phyloP scores from a whole-genome alignment of 2,329 filamentous ascomycete species.

The Colletotrichum higginsianum region DNA sequence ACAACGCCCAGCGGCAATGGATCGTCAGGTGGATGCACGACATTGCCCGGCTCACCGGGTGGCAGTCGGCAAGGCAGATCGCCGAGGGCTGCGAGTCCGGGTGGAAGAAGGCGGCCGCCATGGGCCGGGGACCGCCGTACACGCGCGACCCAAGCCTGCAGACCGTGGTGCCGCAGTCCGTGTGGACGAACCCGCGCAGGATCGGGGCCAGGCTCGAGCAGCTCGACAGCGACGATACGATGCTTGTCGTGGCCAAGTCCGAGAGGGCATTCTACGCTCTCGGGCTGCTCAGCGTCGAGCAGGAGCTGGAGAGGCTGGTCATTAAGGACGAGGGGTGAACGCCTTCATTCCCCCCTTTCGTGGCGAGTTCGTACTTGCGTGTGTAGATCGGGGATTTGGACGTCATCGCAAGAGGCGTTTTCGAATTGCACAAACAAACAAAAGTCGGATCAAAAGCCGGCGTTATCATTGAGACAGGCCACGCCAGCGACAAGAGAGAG shows the following conservation, averaged over 20 bases:
- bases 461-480: neutral
- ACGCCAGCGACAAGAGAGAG: neutral
- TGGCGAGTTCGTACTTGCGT: neutral
- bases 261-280: slow-evolving; percentile 82
- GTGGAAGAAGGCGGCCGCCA: slow-evolving; percentile 82
- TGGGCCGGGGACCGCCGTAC: slow-evolving; percentile 85
- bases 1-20: slow-evolving; percentile 82
- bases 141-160: slow-evolving; percentile 60
- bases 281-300: slow-evolving; percentile 83
- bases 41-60: slow-evolving; percentile 86
- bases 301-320: slow-evolving; percentile 77
- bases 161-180: slow-evolving; percentile 54
- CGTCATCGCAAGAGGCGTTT: neutral
- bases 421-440: neutral
- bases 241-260: slow-evolving; percentile 72
- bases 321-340: slow-evolving; percentile 58
- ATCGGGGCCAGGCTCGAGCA: slow-evolving; percentile 68
- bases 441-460: neutral
- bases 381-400: slow-evolving; percentile 16
- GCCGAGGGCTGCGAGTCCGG: slow-evolving; percentile 86
- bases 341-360: too few species aligned
- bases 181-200: slow-evolving; percentile 66
- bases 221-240: slow-evolving; percentile 57
- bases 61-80: slow-evolving; percentile 87
- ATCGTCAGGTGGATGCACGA: slow-evolving; percentile 81